A percentile compares a stretch with the other conserved stretches of the same genome.
phyloP scores from a whole-genome alignment of 2,329 filamentous ascomycete genomes.

The Colletotrichum trifolii region DNA sequence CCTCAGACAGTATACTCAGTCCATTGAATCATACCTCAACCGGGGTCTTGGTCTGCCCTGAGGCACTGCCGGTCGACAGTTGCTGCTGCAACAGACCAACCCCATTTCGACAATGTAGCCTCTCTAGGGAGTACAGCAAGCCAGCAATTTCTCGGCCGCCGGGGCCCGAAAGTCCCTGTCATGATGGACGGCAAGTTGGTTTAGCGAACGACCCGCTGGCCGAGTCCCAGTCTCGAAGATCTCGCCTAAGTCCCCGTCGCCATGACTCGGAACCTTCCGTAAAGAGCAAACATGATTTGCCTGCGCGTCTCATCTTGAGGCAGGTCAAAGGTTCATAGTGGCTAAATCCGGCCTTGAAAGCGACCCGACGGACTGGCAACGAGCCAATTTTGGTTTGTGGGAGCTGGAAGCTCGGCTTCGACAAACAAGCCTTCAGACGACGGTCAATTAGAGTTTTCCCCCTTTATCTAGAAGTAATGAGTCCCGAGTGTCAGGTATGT shows the following conservation, averaged over 20 bases:
- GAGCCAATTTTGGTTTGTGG: background rate
- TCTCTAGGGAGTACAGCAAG: too few species aligned
- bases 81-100: too few species aligned
- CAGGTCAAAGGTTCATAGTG: slow-evolving; percentile 5
- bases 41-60: too few species aligned
- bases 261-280: background rate
- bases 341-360: background rate
- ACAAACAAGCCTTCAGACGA: slow-evolving; percentile 12
- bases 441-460: slow-evolving; percentile 11
- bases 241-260: slow-evolving; percentile 5
- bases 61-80: too few species aligned
- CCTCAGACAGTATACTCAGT: too few species aligned
- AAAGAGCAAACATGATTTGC: slow-evolving; percentile 2
- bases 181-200: too few species aligned
- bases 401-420: background rate
- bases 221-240: background rate
- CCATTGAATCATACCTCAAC: too few species aligned
- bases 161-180: too few species aligned
- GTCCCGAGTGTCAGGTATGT: background rate
- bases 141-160: too few species aligned
- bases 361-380: background rate
- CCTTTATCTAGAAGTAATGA: slow-evolving; percentile 10
- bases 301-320: slow-evolving; percentile 24
- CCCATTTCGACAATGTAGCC: too few species aligned
- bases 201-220: background rate